Evolutionary conservation across 306 rosid genomes (phyloP), one percentile per base, ranked within the genome.

Genomic region (Macrotyloma uniflorum): DNA sequence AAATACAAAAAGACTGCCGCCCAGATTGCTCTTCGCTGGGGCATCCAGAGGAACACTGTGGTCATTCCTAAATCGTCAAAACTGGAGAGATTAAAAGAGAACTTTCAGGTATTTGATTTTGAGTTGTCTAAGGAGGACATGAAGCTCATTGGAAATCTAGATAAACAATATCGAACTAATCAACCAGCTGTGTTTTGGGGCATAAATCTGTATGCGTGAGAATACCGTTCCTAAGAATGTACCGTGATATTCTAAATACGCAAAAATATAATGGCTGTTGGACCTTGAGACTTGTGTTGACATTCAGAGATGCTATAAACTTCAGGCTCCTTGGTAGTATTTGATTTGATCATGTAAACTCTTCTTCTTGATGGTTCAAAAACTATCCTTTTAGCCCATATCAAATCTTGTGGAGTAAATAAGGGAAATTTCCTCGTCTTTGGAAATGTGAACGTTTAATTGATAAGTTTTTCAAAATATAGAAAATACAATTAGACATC

Each of bases 51-150:
- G 67, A 85, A 90, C 79, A 91, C 90, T 0, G 88, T 77, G 42
- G 91, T 92, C 80, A 92, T 95, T 82, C 98, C 97, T 0, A 95
- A 92, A 89, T 62, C 97, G 7, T 92, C 97, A 6, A 95, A 92
- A 67, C 76, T 59, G 10, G 95, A 89, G 77, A 92, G 98, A 77
- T 67, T 92, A 96, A 75, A 91, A 72, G 96, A 92, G 76, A 95
- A 95, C 74, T 83, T 92, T 72, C 68, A 86, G 76, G 89, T 91
- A 42, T 82, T 85, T 22, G 92, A 95, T 80, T 92, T 95, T 36
- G 86, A 89, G 88, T 83, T 91, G 32, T 72, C 86, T 8, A 85
- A 83, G 78, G 91, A 92, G 72, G 97, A 90, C 79, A 79, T 85
- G 91, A 90, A 86, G 73, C 83, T 88, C 55, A 91, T 95, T 33